Percentiles rank a stretch among this genome's conserved stretches.
These are phyloP conservation scores for Talaromyces sp. DNA, from an alignment of 2,329 filamentous ascomycete species.

Conservation along the genomic window DNA sequence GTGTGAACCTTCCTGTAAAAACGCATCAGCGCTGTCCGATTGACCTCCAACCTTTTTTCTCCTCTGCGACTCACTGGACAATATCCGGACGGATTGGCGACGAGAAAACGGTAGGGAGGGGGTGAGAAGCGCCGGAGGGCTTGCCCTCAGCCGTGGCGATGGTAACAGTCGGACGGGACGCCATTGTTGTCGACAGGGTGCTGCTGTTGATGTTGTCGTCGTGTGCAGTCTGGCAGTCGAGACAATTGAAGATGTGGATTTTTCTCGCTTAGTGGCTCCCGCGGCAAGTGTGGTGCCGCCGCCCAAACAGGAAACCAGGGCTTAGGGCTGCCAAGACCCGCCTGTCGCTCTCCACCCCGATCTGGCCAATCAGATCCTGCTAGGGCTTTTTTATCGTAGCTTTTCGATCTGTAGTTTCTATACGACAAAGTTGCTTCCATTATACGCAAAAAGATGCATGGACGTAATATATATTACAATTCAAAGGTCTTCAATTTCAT, in stretches of 20 bases:
- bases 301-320: slow-evolving; percentile 9
- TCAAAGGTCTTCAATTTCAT: not conserved
- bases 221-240: slow-evolving; percentile 29
- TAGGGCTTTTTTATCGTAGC: not conserved
- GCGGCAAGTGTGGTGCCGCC: slow-evolving; percentile 2
- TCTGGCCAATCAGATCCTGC: not conserved
- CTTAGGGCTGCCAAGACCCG: slow-evolving; percentile 6
- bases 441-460: not conserved
- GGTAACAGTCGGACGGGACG: slow-evolving; percentile 94
- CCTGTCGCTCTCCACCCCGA: not conserved
- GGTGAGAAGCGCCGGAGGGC: slow-evolving; percentile 80
- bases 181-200: slow-evolving; percentile 59
- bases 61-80: slow-evolving; percentile 69
- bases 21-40: slow-evolving; percentile 22
- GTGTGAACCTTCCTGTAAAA: slow-evolving; percentile 69
- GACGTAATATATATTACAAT: not conserved
- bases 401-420: no score
- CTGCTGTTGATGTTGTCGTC: slow-evolving; percentile 29
- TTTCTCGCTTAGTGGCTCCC: slow-evolving; percentile 36
- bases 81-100: slow-evolving; percentile 98
- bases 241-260: slow-evolving; percentile 30
- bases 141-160: slow-evolving; percentile 95
- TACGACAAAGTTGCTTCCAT: not conserved
- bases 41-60: slow-evolving; percentile 14
- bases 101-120: slow-evolving; percentile 95